Evolutionary conservation across 169 alveolate genomes (phyloP), one percentile per base, ranked within the genome.

Genomic region (Besnoitia besnoiti): DNA sequence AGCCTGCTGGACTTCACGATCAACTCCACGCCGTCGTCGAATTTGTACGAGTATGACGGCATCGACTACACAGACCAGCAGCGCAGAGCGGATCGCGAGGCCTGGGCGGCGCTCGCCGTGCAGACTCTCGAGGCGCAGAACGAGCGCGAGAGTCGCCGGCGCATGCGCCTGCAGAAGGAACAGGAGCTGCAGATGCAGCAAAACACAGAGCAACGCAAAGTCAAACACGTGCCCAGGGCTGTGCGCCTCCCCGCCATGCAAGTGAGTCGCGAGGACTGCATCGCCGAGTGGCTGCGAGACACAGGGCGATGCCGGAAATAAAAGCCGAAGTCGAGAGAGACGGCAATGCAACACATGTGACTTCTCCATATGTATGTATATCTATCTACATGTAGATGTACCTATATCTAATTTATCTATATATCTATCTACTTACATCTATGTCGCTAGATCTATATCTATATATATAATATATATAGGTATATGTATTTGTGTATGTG

Each of bases 41-140:
- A 92, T 46, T 39, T 95, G 50, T 95, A 95, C 79, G 96, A 94
- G 33, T 95, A 92, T 39, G 96, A 91, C 47, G 95, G 90, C 27
- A 62, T 90, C 27, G 94, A 91, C 76, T 95, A 95, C 44, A 87
- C 91, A 8, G 94, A 91, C 8, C 96, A 92, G 44, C 85, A 75
- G 77, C 94, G 93, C 82, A 91, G 88, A 44, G 95, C 94, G 91
- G 95, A 93, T 4, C 93, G 96, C 94, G 93, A 92, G 12, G 95
- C 95, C n/a, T 95, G 95, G 79, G 93, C 82, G n/a, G 27, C 89
- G 0, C 67, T 90, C 10, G 93, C 93, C 2, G 30, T 37, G 27
- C 87, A 90, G 90, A 75, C 85, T 24, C 82, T 77, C n/a, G 93
- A 82, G 35, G 93, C 93, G 27, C 67, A 85, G 35, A 39, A 85